These are phyloP conservation scores for Penicillium tannophilum DNA, from an alignment of 495 filamentous ascomycete species.

Conservation along the genomic window DNA sequence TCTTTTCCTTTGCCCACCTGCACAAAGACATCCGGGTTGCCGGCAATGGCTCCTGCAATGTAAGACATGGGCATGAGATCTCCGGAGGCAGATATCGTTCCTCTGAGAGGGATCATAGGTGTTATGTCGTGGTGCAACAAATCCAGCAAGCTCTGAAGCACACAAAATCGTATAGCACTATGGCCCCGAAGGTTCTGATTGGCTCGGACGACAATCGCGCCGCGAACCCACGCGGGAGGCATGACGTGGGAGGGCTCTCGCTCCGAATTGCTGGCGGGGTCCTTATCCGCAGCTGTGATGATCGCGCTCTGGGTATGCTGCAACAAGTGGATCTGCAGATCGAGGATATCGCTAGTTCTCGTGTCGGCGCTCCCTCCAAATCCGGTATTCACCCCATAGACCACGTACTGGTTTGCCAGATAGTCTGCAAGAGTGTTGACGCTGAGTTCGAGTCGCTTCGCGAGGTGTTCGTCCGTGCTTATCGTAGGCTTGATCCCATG, in stretches of 20 bases:
- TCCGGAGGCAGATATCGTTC: conserved; percentile 69
- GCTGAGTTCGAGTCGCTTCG: conserved; percentile 14
- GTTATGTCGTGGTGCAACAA: conserved; percentile 48
- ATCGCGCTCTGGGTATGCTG: conserved; percentile 58
- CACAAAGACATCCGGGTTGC: conserved; percentile 21
- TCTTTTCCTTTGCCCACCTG: conserved; percentile 15
- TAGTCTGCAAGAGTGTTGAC: conserved; percentile 17
- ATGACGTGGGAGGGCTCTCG: conserved; percentile 35
- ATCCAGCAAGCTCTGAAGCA: conserved; percentile 49
- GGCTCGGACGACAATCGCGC: conserved; percentile 57
- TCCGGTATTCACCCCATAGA: conserved; percentile 64
- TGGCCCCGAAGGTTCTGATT: conserved; percentile 61
- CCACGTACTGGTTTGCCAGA: conserved; percentile 15
- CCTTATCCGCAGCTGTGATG: conserved; percentile 35
- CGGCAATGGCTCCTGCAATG: conserved; percentile 14
- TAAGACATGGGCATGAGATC: conserved; percentile 55
- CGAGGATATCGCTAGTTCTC: conserved; percentile 39
- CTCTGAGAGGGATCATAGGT: conserved; percentile 46
- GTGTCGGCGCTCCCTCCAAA: conserved; percentile 69
- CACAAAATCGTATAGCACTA: conserved; percentile 52
- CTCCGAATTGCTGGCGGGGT: conserved; percentile 20
- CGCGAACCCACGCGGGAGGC: conserved; percentile 55
- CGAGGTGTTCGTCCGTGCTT: conserved; percentile 13
- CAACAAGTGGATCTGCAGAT: conserved; percentile 53
- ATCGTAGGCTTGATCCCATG: conserved; percentile 16